These are phyloP conservation scores for Yamadazyma membranifaciens DNA, from an alignment of 1,139 yeast species.

Conservation along the genomic window DNA sequence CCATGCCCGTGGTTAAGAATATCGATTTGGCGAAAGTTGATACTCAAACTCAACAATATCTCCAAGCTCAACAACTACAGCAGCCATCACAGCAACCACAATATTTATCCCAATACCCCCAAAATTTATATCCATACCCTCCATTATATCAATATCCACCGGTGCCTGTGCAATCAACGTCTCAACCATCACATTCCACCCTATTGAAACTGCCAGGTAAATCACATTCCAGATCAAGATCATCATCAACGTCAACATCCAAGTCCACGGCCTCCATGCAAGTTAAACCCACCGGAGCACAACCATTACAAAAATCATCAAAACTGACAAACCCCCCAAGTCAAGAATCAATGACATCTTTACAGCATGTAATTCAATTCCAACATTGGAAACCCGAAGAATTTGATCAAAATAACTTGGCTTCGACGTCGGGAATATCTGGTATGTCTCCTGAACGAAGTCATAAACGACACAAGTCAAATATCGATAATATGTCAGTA, in stretches of 20 bases:
- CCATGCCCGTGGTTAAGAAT: constrained; percentile 36
- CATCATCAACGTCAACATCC: constrained; percentile 6
- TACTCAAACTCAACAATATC: constrained; percentile 9
- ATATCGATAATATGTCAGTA: constrained; percentile 18
- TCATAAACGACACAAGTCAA: constrained; percentile 18
- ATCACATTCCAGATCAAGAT: constrained; percentile 12
- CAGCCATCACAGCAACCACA: constrained; percentile 3
- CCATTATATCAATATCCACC: constrained; percentile 7
- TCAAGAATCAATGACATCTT: constrained; percentile 52
- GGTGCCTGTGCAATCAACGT: neutral
- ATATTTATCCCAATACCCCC: neutral
- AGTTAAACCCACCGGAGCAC: constrained; percentile 46
- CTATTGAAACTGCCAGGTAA: constrained; percentile 8
- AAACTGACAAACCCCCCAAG: constrained; percentile 38
- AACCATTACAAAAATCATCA: constrained; percentile 36
- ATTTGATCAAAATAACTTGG: constrained; percentile 13
- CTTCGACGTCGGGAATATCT: constrained; percentile 5
- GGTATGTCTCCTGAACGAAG: constrained; percentile 8
- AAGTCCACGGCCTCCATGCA: constrained; percentile 35
- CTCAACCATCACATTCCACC: neutral
- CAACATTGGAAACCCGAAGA: constrained; percentile 53
- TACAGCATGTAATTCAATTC: constrained; percentile 51
- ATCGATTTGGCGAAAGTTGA: constrained; percentile 17
- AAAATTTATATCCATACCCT: constrained; percentile 4
- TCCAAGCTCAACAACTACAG: neutral